phyloP scores from a whole-genome alignment of 2,329 filamentous ascomycete species.

The Sclerotinia trifoliorum region DNA sequence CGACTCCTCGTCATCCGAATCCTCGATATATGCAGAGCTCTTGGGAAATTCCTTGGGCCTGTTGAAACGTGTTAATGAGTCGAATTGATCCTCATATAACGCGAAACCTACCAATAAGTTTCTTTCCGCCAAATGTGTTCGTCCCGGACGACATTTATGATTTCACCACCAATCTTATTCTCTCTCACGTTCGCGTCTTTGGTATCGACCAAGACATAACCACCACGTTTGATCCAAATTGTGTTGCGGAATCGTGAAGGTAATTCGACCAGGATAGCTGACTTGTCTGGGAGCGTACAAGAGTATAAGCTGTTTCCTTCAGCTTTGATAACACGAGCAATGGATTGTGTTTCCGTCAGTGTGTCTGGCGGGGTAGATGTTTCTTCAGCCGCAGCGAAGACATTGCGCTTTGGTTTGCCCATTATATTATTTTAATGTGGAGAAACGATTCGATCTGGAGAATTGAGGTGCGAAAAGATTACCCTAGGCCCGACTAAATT shows the following conservation, averaged over 20 bases:
- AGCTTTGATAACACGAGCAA: conserved; percentile 77
- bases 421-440: conserved; percentile 45
- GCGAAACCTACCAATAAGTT: conserved; percentile 68
- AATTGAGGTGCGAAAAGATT: background rate
- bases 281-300: conserved; percentile 67
- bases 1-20: conserved; percentile 73
- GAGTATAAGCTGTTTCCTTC: conserved; percentile 89
- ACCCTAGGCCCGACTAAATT: background rate
- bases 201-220: conserved; percentile 81
- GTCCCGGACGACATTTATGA: conserved; percentile 87
- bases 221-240: conserved; percentile 88
- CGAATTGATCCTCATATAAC: background rate
- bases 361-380: conserved; percentile 57
- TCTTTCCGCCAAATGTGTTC: conserved; percentile 91
- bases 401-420: conserved; percentile 72
- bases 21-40: conserved; percentile 56
- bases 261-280: conserved; percentile 73
- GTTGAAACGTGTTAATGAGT: conserved; percentile 19
- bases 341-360: conserved; percentile 60
- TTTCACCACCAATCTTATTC: conserved; percentile 82
- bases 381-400: conserved; percentile 76
- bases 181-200: conserved; percentile 62
- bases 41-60: conserved; percentile 82
- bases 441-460: background rate
- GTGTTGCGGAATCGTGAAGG: conserved; percentile 83